Conservation (phyloP, 2,329 filamentous ascomycete genomes). For the Fusarium sp. region DNA sequence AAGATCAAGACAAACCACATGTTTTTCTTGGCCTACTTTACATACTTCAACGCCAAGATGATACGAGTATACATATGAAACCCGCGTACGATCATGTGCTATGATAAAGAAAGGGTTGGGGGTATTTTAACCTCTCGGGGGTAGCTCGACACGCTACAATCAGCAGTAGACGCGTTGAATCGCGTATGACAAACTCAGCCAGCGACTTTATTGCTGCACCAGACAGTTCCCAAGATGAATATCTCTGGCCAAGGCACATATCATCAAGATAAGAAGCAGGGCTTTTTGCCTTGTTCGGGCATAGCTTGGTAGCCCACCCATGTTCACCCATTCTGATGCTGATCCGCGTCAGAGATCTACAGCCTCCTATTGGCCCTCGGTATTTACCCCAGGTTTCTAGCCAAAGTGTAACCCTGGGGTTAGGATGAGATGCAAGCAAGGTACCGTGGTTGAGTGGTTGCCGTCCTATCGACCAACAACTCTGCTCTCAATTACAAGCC, state of each 20-base stretch:
- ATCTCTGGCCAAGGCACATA: neutral
- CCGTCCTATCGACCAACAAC: neutral
- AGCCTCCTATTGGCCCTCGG: constrained; percentile 19
- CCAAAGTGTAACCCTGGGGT: constrained; percentile 17
- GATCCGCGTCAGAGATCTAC: constrained; percentile 7
- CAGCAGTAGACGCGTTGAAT: neutral
- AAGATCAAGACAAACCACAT: too few species aligned
- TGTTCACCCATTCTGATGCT: neutral
- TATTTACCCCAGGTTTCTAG: constrained; percentile 1
- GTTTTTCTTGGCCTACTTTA: too few species aligned
- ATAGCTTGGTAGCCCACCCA: constrained; percentile 6
- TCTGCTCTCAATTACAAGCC: constrained; percentile 14
- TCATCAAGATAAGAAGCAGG: constrained; percentile 14
- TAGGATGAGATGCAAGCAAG: neutral
- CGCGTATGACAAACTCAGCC: neutral
- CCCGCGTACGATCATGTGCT: neutral
- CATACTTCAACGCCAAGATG: too few species aligned
- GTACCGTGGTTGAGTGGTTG: neutral
- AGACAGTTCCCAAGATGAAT: constrained; percentile 12
- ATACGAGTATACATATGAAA: too few species aligned
- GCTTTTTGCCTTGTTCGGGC: constrained; percentile 29
- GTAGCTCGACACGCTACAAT: neutral
- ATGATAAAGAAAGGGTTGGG: neutral
- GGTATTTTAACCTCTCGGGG: constrained; percentile 4
- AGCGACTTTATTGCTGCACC: neutral